These are phyloP conservation scores for Histomonas meleagridis DNA, from an alignment of 208 protist species.

Conservation along the genomic window DNA sequence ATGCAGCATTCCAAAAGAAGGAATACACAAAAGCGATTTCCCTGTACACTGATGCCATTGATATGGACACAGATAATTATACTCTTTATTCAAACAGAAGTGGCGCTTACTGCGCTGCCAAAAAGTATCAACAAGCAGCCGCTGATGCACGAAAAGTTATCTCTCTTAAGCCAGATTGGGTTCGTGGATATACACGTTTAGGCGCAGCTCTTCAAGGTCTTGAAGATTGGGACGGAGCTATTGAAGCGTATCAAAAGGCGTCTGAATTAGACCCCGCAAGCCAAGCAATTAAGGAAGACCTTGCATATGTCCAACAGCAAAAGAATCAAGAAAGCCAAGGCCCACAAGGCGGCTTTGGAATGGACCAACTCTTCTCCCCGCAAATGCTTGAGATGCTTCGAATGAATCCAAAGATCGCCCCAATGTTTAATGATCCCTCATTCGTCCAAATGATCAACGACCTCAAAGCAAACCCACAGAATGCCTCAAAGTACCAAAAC, in stretches of 20 bases:
- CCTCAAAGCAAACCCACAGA: neutral
- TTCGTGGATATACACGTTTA: conserved; percentile 3
- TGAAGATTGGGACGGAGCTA: conserved; percentile 19
- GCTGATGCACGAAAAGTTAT: conserved; percentile 4
- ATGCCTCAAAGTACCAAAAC: neutral
- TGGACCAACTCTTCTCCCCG: neutral
- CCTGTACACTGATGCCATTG: conserved; percentile 33
- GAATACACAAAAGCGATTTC: conserved; percentile 9
- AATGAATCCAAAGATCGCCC: neutral
- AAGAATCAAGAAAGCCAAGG: neutral
- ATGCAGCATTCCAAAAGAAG: conserved; percentile 33
- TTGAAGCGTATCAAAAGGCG: neutral
- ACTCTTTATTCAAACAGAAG: conserved; percentile 38
- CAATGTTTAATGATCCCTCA: neutral
- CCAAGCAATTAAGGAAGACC: neutral
- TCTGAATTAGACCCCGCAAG: conserved; percentile 36
- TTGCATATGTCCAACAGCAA: neutral
- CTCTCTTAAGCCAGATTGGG: neutral
- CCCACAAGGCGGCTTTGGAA: neutral
- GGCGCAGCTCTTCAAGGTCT: conserved; percentile 6
- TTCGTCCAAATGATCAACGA: neutral
- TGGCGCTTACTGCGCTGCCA: conserved; percentile 24
- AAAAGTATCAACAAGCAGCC: conserved; percentile 1
- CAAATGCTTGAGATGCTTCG: neutral
- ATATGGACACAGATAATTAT: conserved; percentile 35